Conservation (phyloP, 805 yeast species). For the Candida xyloterini region DNA sequence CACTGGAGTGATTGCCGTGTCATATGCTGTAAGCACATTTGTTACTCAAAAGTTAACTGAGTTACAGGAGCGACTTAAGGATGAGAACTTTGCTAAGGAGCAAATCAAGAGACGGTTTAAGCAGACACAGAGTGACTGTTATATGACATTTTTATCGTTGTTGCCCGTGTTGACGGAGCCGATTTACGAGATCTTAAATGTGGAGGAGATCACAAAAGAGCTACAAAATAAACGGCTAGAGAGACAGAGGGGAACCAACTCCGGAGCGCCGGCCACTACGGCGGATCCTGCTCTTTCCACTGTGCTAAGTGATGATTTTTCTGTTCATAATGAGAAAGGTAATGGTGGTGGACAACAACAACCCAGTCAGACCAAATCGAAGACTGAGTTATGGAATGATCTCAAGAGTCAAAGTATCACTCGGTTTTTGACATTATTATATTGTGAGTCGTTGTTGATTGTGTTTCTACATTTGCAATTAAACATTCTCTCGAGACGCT, state of each 20-base stretch:
- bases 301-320: slow-evolving; percentile 39
- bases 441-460: slow-evolving; percentile 66
- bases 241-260: slow-evolving; percentile 15
- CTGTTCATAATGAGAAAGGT: slow-evolving; percentile 28
- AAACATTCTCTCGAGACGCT: slow-evolving; percentile 82
- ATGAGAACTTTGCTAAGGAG: slow-evolving; percentile 59
- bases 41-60: slow-evolving; percentile 44
- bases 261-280: slow-evolving; percentile 7
- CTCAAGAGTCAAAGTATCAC: slow-evolving; percentile 73
- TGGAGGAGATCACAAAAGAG: slow-evolving; percentile 69
- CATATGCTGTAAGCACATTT: slow-evolving; percentile 43
- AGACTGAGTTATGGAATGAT: slow-evolving; percentile 78
- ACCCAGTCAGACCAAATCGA: slow-evolving; percentile 37
- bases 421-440: slow-evolving; percentile 67
- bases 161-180: slow-evolving; percentile 73
- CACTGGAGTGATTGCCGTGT: slow-evolving; percentile 42
- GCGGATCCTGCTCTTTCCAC: slow-evolving; percentile 26
- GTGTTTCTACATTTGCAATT: slow-evolving; percentile 81
- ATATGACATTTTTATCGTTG: slow-evolving; percentile 77
- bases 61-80: slow-evolving; percentile 48
- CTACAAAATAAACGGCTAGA: slow-evolving; percentile 57
- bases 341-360: slow-evolving; percentile 2
- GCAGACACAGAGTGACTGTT: slow-evolving; percentile 89
- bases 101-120: slow-evolving; percentile 78
- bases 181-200: slow-evolving; percentile 58